Percentiles rank a stretch among this genome's conserved stretches.
These are phyloP conservation scores for Chrysoporthe puriensis DNA, from an alignment of 2,329 filamentous ascomycete species.

Conservation along the genomic window DNA sequence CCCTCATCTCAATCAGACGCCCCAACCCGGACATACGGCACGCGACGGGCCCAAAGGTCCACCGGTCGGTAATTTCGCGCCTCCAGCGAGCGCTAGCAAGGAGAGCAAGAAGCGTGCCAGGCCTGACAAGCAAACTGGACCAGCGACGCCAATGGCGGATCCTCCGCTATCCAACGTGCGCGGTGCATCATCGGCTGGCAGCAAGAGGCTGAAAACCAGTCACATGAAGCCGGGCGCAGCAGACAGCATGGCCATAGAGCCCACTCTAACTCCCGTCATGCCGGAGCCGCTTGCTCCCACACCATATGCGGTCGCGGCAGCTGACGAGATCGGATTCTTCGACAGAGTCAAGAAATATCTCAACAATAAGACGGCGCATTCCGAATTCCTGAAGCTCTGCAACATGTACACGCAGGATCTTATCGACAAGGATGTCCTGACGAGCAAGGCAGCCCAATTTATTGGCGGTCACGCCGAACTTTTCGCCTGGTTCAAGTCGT, in stretches of 20 bases:
- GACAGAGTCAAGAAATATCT: conserved; percentile 97
- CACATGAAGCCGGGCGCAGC: conserved; percentile 63
- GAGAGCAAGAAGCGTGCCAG: conserved; percentile 87
- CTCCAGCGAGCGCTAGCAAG: conserved; percentile 77
- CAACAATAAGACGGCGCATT: conserved; percentile 87
- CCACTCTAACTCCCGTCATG: conserved; percentile 84
- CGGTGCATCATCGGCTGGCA: conserved; percentile 42
- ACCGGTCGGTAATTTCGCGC: conserved; percentile 92
- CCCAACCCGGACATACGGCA: conserved; percentile 53
- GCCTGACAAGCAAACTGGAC: conserved; percentile 56
- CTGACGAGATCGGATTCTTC: conserved; percentile 91
- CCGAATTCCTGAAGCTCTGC: conserved; percentile 95
- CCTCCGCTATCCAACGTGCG: conserved; percentile 43
- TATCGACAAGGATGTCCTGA: conserved; percentile 81
- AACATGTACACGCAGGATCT: conserved; percentile 94
- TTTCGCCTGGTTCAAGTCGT: conserved; percentile 84
- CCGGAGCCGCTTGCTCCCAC: conserved; percentile 85
- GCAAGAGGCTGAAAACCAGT: conserved; percentile 74
- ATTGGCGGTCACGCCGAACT: conserved; percentile 88
- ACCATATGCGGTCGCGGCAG: conserved; percentile 71
- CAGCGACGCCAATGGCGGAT: conserved; percentile 46
- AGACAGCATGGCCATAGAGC: conserved; percentile 71
- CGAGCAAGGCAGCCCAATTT: conserved; percentile 82
- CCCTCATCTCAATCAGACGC: conserved; percentile 55
- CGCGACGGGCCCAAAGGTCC: conserved; percentile 79